Evolutionary conservation across 129 eudicot genomes (phyloP), one percentile per base, ranked within the genome.

Genomic region (Pseudognaphalium luteoalbum): DNA sequence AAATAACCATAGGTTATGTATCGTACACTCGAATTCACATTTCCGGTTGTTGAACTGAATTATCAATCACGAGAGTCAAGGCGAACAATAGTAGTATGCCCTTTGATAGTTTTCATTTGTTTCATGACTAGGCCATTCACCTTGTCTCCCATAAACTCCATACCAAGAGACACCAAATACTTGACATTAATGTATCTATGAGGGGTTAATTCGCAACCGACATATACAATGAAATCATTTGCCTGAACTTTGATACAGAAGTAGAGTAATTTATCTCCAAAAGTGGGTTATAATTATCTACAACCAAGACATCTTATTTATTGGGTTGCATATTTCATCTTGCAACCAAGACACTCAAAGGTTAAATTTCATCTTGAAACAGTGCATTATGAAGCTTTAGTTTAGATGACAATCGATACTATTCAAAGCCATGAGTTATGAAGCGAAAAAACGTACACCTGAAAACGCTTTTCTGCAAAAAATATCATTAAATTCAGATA

Each of bases 401-500:
- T 6, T 42, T 14, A 9, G 15, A 9, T 42, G 50, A 42, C 6
- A 1, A 25, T 25, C 28, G 1, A 25, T 25, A 22, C 58, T 74
- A 34, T 44, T 50, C 32, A 19, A n/a, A 47, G 17, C 69, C 32
- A 42, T 70, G 76, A 42, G 64, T 70, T 60, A 61, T 62, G 60
- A 78, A 59, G 30, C 62, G 37, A 78, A 63, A 78, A 28, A 71
- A 47, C 76, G 42, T 37, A 37, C 50, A 78, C 76, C 82, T 70
- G 57, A 34, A 70, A 21, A 42, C 6, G 68, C 29, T 29, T 73
- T 65, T 34, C n/a, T 41, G 34, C 30, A 22, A 70, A 22, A 64
- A 47, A 47, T 16, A 6, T 63, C 56, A 72, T 16, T 57, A 33
- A 28, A 25, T 25, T 25, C 28, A 25, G 28, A 25, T 25, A 25